phyloP scores from a whole-genome alignment of 208 protist genomes.

The Trypanosoma avium region DNA sequence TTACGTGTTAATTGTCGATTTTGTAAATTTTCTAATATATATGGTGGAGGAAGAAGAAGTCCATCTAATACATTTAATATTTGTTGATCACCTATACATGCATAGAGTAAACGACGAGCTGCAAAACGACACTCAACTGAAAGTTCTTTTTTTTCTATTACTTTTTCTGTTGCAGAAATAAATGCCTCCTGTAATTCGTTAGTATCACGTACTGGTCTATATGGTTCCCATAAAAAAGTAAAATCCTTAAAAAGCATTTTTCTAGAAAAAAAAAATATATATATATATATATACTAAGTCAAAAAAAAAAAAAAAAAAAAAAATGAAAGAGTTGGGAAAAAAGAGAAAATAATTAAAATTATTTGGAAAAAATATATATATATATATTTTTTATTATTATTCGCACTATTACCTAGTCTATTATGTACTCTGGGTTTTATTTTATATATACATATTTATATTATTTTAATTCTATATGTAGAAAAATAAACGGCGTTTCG shows the following conservation, averaged over 20 bases:
- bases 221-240: conserved; percentile 57
- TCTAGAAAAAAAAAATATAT: conserved; percentile 15
- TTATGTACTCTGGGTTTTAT: no score
- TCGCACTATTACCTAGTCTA: no score
- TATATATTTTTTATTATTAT: no score
- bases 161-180: conserved; percentile 2
- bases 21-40: conserved; percentile 35
- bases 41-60: conserved; percentile 66
- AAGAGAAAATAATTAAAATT: no score
- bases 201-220: conserved; percentile 25
- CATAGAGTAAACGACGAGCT: conserved; percentile 62
- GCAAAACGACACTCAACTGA: conserved; percentile 59
- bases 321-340: no score
- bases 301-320: not conserved
- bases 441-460: no score
- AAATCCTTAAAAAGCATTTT: conserved; percentile 57
- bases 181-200: conserved; percentile 1
- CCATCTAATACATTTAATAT: conserved; percentile 67
- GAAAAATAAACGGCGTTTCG: no score
- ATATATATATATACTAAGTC: not conserved
- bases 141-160: conserved; percentile 18
- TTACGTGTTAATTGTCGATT: conserved; percentile 32
- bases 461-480: no score
- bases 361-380: no score
- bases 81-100: conserved; percentile 39